phyloP scores from a whole-genome alignment of 192 early-diverging fungal species.

The Backusella macrospora region DNA sequence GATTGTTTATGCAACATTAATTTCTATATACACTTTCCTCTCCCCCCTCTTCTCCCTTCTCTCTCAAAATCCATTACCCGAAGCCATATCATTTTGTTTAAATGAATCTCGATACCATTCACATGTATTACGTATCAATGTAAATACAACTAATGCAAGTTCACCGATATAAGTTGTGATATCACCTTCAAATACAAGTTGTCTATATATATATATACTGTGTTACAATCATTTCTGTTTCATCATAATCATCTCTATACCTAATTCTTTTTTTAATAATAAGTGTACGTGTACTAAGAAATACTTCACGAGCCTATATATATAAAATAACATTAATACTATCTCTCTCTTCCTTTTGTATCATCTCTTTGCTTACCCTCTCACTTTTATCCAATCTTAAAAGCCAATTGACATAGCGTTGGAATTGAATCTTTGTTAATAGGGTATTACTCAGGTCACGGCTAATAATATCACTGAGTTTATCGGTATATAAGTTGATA shows the following conservation, averaged over 20 bases:
- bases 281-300: conserved; percentile 73
- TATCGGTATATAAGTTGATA: conserved; percentile 48
- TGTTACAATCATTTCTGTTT: background rate
- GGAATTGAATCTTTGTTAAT: conserved; percentile 78
- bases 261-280: conserved; percentile 79
- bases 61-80: too few species aligned
- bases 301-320: conserved; percentile 80
- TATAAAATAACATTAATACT: background rate
- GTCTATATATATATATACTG: conserved; percentile 45
- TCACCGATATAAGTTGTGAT: conserved; percentile 84
- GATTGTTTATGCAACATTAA: background rate
- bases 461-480: conserved; percentile 45
- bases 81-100: conserved; percentile 85
- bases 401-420: conserved; percentile 79
- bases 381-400: conserved; percentile 76
- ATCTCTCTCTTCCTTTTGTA: background rate
- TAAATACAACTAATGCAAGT: conserved; percentile 86
- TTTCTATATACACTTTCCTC: too few species aligned
- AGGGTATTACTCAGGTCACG: conserved; percentile 81
- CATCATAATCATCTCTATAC: conserved; percentile 34
- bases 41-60: too few species aligned
- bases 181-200: conserved; percentile 89
- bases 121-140: conserved; percentile 91
- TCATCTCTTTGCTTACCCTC: conserved; percentile 51
- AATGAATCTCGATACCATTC: conserved; percentile 96